Conservation (phyloP, 306 rosid species). For the Prunus mume region DNA sequence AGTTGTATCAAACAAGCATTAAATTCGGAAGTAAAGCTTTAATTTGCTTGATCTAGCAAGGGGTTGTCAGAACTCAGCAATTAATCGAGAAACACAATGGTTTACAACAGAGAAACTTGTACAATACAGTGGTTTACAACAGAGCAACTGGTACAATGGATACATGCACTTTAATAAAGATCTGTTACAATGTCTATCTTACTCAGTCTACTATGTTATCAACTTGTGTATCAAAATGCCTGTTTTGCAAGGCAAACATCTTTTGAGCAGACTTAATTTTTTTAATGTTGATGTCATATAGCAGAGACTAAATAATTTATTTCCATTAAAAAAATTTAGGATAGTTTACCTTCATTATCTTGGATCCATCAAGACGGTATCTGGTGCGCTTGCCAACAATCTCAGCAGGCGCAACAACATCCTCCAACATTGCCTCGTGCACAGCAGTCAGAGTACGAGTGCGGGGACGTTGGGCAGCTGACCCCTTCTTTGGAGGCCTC, state of each 20-base stretch:
- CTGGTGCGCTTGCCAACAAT: slow-evolving; percentile 85
- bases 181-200: neutral
- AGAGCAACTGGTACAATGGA: neutral
- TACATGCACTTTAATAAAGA: neutral
- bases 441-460: slow-evolving; percentile 85
- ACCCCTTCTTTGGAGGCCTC: slow-evolving; percentile 91
- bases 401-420: slow-evolving; percentile 85
- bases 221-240: too few relatives aligned
- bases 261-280: too few relatives aligned
- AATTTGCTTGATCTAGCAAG: too few relatives aligned
- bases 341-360: slow-evolving; percentile 65
- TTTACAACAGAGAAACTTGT: too few relatives aligned
- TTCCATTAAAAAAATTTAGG: neutral
- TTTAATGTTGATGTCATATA: neutral
- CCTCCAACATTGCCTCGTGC: slow-evolving; percentile 87
- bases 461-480: slow-evolving; percentile 83
- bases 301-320: neutral
- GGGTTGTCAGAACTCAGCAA: too few relatives aligned
- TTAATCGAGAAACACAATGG: too few relatives aligned
- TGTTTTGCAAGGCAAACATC: too few relatives aligned
- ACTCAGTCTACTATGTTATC: neutral
- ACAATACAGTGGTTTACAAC: too few relatives aligned
- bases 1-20: neutral
- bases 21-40: neutral
- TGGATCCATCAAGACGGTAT: slow-evolving; percentile 73